phyloP scores from a whole-genome alignment of 352 stramenopile genomes.

The Phytophthora aleatoria region DNA sequence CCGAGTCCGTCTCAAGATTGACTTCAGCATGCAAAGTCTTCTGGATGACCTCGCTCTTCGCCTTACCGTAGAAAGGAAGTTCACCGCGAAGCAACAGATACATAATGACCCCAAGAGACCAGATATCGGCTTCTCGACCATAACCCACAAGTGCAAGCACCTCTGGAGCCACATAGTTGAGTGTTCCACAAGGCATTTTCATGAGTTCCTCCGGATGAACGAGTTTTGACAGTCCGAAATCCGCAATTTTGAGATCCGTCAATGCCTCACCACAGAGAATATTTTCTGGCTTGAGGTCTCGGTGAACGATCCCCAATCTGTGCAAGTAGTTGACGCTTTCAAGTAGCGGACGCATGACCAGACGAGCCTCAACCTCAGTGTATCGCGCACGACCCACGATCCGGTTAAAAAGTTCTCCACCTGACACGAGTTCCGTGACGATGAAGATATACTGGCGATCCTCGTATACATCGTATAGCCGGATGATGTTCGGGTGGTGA shows the following conservation, averaged over 20 bases:
- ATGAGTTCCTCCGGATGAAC: conserved; percentile 92
- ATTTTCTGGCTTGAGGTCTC: conserved; percentile 90
- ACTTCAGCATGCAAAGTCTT: conserved; percentile 89
- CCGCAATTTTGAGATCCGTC: conserved; percentile 89
- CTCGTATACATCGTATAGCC: conserved; percentile 91
- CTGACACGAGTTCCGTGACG: conserved; percentile 96
- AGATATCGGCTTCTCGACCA: conserved; percentile 91
- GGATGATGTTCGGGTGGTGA: conserved; percentile 89
- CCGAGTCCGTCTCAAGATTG: conserved; percentile 71
- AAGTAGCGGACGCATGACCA: conserved; percentile 87
- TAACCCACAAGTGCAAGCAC: conserved; percentile 90
- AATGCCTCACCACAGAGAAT: conserved; percentile 90
- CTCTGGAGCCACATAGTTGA: conserved; percentile 95
- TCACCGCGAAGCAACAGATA: conserved; percentile 89
- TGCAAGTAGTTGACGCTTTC: conserved; percentile 93
- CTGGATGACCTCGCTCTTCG: conserved; percentile 93
- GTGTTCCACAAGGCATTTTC: conserved; percentile 93
- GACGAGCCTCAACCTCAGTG: conserved; percentile 88
- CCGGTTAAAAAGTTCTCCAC: conserved; percentile 97
- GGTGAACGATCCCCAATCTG: conserved; percentile 90
- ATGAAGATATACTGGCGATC: conserved; percentile 96
- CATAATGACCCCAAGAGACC: conserved; percentile 93
- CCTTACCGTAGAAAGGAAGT: conserved; percentile 92
- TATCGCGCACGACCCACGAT: conserved; percentile 92
- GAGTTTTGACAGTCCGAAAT: conserved; percentile 94